Percentiles rank a stretch among this genome's conserved stretches.
Evolutionary conservation across 345 rosid genomes (phyloP).

Genomic region (Linum lewisii): DNA sequence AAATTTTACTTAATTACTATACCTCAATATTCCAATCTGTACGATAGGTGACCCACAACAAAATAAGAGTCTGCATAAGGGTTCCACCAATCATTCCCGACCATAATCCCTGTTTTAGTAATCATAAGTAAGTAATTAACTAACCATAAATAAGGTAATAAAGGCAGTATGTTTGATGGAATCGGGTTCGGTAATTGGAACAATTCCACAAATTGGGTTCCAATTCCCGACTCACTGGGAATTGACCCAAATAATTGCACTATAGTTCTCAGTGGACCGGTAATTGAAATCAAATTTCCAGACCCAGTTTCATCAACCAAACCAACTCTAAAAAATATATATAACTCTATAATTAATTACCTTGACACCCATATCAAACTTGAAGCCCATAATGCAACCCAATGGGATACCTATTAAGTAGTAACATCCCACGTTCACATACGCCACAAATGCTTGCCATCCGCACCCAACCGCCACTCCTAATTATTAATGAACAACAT

Average conservation of each 20-base stretch:
- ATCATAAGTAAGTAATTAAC: background rate
- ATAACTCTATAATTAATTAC: conserved; percentile 11
- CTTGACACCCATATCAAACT: conserved; percentile 38
- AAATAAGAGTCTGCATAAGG: conserved; percentile 39
- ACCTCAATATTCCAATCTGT: conserved; percentile 59
- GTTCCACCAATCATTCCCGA: conserved; percentile 61
- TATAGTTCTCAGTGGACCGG: too few relatives aligned
- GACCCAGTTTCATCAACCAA: too few relatives aligned
- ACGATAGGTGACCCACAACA: conserved; percentile 34
- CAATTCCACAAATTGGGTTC: too few relatives aligned
- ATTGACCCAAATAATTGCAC: too few relatives aligned
- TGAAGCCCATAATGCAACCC: conserved; percentile 55
- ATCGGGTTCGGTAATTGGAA: too few relatives aligned
- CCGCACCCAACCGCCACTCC: conserved; percentile 66
- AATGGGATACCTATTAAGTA: conserved; percentile 46
- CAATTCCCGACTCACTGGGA: too few relatives aligned
- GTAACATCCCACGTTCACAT: conserved; percentile 55
- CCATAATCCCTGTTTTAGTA: conserved; percentile 41
- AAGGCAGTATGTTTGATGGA: too few relatives aligned
- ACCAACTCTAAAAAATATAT: too few relatives aligned
- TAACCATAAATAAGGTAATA: background rate
- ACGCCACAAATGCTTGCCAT: conserved; percentile 65
- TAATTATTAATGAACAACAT: background rate
- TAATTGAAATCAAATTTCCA: too few relatives aligned
- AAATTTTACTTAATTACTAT: background rate